Evolutionary conservation across 768 basidiomycete genomes (phyloP).

Genomic region (Rhodotorula toruloides): DNA sequence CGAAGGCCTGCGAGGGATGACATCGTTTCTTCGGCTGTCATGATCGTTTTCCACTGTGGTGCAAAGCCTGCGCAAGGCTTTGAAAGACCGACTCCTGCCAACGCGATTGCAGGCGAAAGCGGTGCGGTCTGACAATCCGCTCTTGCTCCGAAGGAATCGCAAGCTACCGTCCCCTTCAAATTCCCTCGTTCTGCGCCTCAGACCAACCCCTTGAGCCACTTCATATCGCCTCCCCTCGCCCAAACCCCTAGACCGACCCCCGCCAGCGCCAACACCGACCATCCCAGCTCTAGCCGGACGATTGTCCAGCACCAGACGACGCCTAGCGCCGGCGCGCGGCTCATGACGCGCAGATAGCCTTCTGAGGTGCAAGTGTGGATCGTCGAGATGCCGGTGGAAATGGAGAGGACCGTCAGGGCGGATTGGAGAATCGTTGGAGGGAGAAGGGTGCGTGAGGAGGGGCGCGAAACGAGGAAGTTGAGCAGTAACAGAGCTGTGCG

Average conservation of each 20-base stretch:
- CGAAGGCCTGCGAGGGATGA: too few relatives aligned
- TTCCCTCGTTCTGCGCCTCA: too few relatives aligned
- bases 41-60: too few relatives aligned
- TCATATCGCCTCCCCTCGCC: conserved; percentile 1
- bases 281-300: conserved; percentile 30
- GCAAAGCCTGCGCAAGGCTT: too few relatives aligned
- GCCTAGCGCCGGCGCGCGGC: conserved; percentile 23
- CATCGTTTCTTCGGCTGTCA: too few relatives aligned
- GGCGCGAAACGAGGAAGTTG: conserved; percentile 24
- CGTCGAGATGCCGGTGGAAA: conserved; percentile 18
- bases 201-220: background rate
- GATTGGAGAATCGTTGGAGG: conserved; percentile 1
- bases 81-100: too few relatives aligned
- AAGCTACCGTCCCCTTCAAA: too few relatives aligned
- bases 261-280: conserved; percentile 8
- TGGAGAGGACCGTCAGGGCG: conserved; percentile 23
- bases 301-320: conserved; percentile 35
- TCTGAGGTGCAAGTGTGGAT: conserved; percentile 25
- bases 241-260: conserved; percentile 21
- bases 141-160: too few relatives aligned
- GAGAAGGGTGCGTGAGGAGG: conserved; percentile 7
- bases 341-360: conserved; percentile 29
- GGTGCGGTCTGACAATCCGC: too few relatives aligned
- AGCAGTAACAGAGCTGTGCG: conserved; percentile 33
- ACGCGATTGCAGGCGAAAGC: too few relatives aligned